phyloP scores from a whole-genome alignment of 768 basidiomycete species.

The Phlebiopsis gigantea region DNA sequence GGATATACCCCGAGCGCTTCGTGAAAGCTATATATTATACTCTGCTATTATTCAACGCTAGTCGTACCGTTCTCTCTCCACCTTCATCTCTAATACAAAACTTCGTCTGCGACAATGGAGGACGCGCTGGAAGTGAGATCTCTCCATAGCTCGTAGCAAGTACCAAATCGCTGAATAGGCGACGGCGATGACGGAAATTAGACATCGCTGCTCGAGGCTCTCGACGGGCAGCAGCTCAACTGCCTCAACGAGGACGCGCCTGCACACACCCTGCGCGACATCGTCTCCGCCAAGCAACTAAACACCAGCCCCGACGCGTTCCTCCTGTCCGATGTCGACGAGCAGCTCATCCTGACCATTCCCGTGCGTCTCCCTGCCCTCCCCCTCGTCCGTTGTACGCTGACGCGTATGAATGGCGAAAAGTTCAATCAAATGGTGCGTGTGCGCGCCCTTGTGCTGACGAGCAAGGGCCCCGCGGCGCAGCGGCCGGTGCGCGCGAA shows the following conservation, averaged over 20 bases:
- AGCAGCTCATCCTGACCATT: slow-evolving; percentile 64
- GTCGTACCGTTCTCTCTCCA: neutral
- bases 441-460: slow-evolving; percentile 53
- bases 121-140: slow-evolving; percentile 7
- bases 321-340: slow-evolving; percentile 67
- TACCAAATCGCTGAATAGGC: neutral
- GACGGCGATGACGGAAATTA: slow-evolving; percentile 18
- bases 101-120: too few species aligned
- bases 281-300: slow-evolving; percentile 37
- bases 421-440: slow-evolving; percentile 71
- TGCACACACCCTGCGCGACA: slow-evolving; percentile 46
- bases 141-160: neutral
- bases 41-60: neutral
- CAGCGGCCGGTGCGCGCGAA: slow-evolving; percentile 60
- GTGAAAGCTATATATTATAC: slow-evolving; percentile 8
- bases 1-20: slow-evolving; percentile 9
- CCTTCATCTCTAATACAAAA: too few species aligned
- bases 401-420: neutral
- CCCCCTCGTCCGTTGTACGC: neutral
- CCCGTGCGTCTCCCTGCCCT: slow-evolving; percentile 38
- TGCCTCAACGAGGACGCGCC: slow-evolving; percentile 65
- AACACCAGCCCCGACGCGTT: slow-evolving; percentile 41
- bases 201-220: slow-evolving; percentile 50
- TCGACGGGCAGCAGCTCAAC: slow-evolving; percentile 56
- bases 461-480: slow-evolving; percentile 25